Conservation (phyloP, 2,329 filamentous ascomycete species). For the Hypoxylon sp. region DNA sequence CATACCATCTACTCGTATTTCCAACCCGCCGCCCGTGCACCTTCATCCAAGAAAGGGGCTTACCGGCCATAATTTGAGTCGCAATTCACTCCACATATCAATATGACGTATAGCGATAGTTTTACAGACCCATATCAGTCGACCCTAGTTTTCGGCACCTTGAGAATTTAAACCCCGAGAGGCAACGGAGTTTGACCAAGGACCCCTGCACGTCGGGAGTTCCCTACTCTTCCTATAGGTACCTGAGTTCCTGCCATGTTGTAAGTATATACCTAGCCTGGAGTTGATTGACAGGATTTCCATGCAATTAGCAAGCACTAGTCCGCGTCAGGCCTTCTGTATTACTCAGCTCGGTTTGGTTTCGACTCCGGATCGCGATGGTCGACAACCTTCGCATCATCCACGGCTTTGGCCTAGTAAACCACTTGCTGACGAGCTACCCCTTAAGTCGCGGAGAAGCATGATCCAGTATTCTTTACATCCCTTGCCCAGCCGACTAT, state of each 20-base stretch:
- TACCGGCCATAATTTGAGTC: not conserved
- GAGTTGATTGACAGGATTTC: constrained; percentile 1
- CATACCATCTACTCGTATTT: not conserved
- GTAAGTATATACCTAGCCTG: not conserved
- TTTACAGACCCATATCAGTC: not conserved
- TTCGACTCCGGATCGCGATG: constrained; percentile 30
- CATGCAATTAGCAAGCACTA: constrained; percentile 25
- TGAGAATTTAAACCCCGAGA: not conserved
- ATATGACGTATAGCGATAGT: not conserved
- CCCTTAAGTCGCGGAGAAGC: not conserved
- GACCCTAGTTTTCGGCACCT: not conserved
- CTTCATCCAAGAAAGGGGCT: not conserved
- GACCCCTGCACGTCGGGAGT: not conserved
- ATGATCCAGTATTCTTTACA: not conserved
- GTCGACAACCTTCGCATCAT: constrained; percentile 14
- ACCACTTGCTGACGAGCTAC: not conserved
- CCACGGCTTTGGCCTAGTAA: not conserved
- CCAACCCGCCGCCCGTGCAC: not conserved
- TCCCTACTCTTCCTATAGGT: too few species aligned
- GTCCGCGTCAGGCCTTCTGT: constrained; percentile 24
- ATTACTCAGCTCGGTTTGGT: constrained; percentile 25
- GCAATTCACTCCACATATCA: not conserved
- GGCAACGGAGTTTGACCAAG: constrained; percentile 6
- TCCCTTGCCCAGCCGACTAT: not conserved
- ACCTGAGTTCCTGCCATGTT: too few species aligned